A percentile compares a stretch with the other conserved stretches of the same genome.
Evolutionary conservation across 169 alveolate species (phyloP).

Genomic region (Eimeria sp.): DNA sequence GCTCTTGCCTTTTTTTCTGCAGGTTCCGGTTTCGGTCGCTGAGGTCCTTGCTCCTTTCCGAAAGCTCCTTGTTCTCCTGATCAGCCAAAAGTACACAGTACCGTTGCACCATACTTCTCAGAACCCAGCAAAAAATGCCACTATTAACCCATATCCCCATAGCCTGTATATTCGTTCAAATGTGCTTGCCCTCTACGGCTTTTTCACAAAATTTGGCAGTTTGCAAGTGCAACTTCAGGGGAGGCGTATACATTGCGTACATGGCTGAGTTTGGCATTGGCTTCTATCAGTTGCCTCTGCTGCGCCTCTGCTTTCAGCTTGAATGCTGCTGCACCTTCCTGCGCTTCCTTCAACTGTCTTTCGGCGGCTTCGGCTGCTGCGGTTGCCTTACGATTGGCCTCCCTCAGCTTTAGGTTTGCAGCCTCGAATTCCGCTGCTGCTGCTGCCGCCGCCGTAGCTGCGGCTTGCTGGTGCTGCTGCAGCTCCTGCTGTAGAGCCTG

Average conservation of each 20-base stretch:
- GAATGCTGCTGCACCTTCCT: conserved; percentile 39
- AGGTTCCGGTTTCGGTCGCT: conserved; percentile 43
- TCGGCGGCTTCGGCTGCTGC: conserved; percentile 43
- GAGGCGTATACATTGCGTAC: conserved; percentile 9
- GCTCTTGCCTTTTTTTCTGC: conserved; percentile 44
- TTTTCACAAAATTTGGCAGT: not conserved
- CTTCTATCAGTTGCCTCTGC: conserved; percentile 39
- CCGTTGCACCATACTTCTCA: not conserved
- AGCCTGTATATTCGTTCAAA: not conserved
- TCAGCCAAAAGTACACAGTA: not conserved
- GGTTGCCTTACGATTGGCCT: conserved; percentile 22
- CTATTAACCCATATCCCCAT: not conserved
- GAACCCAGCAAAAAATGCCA: not conserved
- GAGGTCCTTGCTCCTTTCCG: conserved; percentile 19
- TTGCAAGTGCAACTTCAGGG: not conserved
- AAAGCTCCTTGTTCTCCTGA: conserved; percentile 62
- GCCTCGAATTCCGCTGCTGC: conserved; percentile 26
- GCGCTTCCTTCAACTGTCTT: not conserved
- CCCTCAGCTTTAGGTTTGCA: not conserved
- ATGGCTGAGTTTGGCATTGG: conserved; percentile 15
- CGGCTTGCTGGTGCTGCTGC: conserved; percentile 13
- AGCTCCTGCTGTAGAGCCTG: conserved; percentile 66
- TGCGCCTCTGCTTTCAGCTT: conserved; percentile 48
- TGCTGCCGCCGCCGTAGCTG: conserved; percentile 20
- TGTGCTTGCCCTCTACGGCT: not conserved